phyloP scores from a whole-genome alignment of 2,329 filamentous ascomycete species.

The Arachnomyces sp. region DNA sequence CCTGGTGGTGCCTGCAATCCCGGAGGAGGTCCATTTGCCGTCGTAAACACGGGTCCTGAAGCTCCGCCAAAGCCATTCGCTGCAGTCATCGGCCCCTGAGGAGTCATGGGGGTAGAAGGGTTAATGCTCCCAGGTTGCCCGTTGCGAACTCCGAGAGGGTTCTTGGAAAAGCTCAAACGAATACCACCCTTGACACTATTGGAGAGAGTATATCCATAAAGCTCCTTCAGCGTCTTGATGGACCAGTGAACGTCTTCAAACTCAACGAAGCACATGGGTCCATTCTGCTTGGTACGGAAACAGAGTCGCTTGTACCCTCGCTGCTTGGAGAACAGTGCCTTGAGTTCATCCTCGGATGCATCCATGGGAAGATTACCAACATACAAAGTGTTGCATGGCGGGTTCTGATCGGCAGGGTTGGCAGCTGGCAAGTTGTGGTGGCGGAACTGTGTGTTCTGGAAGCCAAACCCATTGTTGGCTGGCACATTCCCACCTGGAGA shows the following conservation, averaged over 20 bases:
- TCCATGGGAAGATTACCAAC: slow-evolving; percentile 93
- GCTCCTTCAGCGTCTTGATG: slow-evolving; percentile 79
- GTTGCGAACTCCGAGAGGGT: slow-evolving; percentile 84
- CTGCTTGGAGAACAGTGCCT: slow-evolving; percentile 85
- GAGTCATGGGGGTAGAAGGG: slow-evolving; percentile 43
- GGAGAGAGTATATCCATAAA: slow-evolving; percentile 79
- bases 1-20: slow-evolving; percentile 71
- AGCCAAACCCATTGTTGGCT: slow-evolving; percentile 49
- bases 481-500: slow-evolving; percentile 48
- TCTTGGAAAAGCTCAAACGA: slow-evolving; percentile 93
- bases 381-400: slow-evolving; percentile 95
- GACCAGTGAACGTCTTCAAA: slow-evolving; percentile 91
- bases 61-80: slow-evolving; percentile 50
- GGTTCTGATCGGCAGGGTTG: slow-evolving; percentile 93
- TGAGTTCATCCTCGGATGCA: slow-evolving; percentile 91
- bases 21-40: slow-evolving; percentile 69
- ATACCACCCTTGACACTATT: slow-evolving; percentile 95
- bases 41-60: slow-evolving; percentile 57
- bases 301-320: slow-evolving; percentile 92
- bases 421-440: slow-evolving; percentile 71
- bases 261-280: slow-evolving; percentile 98
- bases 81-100: slow-evolving; percentile 47
- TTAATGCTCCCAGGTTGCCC: slow-evolving; percentile 55
- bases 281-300: slow-evolving; percentile 90
- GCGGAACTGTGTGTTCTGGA: slow-evolving; percentile 51